Conservation (phyloP, 176 grass and related monocot species). For the sorghum (Sorghum bicolor) region DNA sequence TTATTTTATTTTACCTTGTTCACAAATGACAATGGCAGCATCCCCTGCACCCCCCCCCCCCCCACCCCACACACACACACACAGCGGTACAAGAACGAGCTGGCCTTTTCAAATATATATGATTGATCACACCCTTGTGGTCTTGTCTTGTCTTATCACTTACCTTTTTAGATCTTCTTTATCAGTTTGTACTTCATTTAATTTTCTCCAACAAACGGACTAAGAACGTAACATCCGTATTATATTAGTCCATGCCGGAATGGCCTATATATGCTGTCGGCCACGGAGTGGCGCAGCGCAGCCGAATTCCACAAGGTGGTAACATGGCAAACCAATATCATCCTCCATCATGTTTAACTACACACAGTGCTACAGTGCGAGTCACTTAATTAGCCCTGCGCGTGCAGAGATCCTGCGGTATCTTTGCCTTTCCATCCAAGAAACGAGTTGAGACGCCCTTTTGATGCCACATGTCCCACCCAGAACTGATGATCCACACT, state of each 20-base stretch:
- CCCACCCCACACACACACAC: too few species aligned
- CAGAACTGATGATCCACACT: neutral
- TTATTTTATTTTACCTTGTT: too few species aligned
- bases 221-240: neutral
- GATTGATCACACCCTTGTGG: too few species aligned
- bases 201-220: neutral
- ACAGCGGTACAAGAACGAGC: too few species aligned
- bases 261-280: neutral
- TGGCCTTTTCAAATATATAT: too few species aligned
- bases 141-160: too few species aligned
- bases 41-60: too few species aligned
- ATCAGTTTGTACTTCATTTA: neutral
- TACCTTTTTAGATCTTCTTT: too few species aligned
- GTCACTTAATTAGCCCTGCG: constrained; percentile 3
- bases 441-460: constrained; percentile 15
- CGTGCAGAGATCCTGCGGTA: neutral
- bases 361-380: too few species aligned
- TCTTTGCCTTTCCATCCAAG: constrained; percentile 4
- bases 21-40: too few species aligned
- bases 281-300: neutral
- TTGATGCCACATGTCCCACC: constrained; percentile 29
- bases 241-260: neutral
- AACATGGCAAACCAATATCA: too few species aligned
- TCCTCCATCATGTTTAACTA: neutral
- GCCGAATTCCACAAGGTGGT: neutral